Evolutionary conservation across 2,329 filamentous ascomycete genomes (phyloP), one percentile per base, ranked within the genome.

Genomic region (Harringtonia lauricola): DNA sequence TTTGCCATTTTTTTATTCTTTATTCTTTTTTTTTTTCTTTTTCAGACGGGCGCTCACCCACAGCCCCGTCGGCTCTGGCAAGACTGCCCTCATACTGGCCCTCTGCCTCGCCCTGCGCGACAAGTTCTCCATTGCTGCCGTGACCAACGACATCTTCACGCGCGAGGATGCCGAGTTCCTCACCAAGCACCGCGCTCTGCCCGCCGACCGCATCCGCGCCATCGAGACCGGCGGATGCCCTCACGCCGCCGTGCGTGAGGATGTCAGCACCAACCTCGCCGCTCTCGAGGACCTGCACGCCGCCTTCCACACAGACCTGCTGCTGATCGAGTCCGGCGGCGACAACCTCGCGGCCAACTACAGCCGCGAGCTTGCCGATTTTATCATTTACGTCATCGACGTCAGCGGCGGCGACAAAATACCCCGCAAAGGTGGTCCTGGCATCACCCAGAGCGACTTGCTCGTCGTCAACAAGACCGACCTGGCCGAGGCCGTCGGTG

Each of bases 121-220:
- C 41, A 70, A 76, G 44, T 89, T 86, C 75, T 87, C 81, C 59
- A 84, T 98, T 57, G 92, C 92, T 1, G 92, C 88, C 47, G 90
- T 98, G 19, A 98, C 92, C 40, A 96, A 96, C 72, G 90, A 96
- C 71, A 96, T 96, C 71, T 96, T 96, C 72, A 96, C 90, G 19
- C 83, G 84, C 51, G 92, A 98, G 67, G 92, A 98, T 71, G 89
- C 89, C 69, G 92, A 96, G 65, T 98, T 98, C 69, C 80, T 98
- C 22, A 94, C 87, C 47, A 80, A 81, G 45, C 75, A 95, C 72
- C 74, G 77, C 51, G 92, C 92, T 7, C 81, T 96, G 0, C 83
- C 89, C 0, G 74, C 89, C 6, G 64, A 74, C 24, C 86, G 90
- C 47, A 96, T 96, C 68, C 79, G 83, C 48, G 92, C 92, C 58